Percentiles rank a stretch among this genome's conserved stretches.
These are phyloP conservation scores for Tolypocladium tropicale DNA, from an alignment of 2,329 filamentous ascomycete species.

Conservation along the genomic window DNA sequence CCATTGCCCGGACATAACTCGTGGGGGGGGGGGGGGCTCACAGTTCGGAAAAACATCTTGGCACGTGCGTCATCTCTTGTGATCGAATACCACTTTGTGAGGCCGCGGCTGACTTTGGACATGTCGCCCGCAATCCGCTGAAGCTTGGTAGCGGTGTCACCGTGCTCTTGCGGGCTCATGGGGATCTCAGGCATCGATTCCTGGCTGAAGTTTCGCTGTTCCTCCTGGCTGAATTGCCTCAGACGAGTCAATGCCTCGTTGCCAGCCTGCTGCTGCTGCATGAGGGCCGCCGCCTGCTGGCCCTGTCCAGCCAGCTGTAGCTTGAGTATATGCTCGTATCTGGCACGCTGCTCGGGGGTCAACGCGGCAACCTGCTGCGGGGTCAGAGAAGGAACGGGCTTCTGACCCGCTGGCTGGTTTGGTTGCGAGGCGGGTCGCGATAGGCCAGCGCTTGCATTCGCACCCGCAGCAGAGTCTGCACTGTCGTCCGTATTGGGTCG, in stretches of 20 bases:
- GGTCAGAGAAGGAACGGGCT: slow-evolving; percentile 13
- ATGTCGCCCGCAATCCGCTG: slow-evolving; percentile 30
- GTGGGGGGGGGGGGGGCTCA: too few species aligned
- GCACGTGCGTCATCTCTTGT: slow-evolving; percentile 39
- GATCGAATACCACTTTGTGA: slow-evolving; percentile 37
- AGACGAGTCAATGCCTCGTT: slow-evolving; percentile 20
- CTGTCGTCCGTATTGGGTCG: slow-evolving; percentile 37
- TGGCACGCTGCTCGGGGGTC: slow-evolving; percentile 32
- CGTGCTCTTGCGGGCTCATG: slow-evolving; percentile 34
- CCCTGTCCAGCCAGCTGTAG: slow-evolving; percentile 16
- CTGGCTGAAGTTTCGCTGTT: slow-evolving; percentile 24
- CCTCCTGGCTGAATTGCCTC: slow-evolving; percentile 27
- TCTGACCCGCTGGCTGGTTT: slow-evolving; percentile 11
- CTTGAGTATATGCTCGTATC: slow-evolving; percentile 29
- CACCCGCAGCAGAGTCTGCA: slow-evolving; percentile 15
- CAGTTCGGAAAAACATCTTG: slow-evolving; percentile 41
- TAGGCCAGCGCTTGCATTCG: slow-evolving; percentile 8
- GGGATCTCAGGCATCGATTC: slow-evolving; percentile 34
- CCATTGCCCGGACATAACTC: too few species aligned
- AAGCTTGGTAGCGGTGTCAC: slow-evolving; percentile 34
- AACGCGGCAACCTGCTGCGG: slow-evolving; percentile 28
- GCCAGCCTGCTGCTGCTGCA: slow-evolving; percentile 8
- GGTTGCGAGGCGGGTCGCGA: slow-evolving; percentile 15
- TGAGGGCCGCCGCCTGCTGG: slow-evolving; percentile 5
- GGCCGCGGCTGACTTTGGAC: slow-evolving; percentile 30